These are phyloP conservation scores for Elsinoe australis DNA, from an alignment of 2,329 filamentous ascomycete species.

Conservation along the genomic window DNA sequence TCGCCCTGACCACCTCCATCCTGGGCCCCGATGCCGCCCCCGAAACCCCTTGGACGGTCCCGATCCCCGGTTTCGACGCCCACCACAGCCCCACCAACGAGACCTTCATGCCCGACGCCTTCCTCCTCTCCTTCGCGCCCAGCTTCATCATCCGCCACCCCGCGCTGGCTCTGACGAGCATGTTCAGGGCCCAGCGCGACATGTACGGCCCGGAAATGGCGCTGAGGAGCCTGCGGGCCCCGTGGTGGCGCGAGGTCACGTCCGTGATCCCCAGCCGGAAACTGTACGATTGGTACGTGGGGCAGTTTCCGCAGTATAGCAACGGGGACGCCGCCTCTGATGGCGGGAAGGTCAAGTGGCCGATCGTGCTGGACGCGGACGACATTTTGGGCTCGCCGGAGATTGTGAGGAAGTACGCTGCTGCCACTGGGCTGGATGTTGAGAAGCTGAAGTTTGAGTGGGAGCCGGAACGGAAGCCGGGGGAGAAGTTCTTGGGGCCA, in stretches of 20 bases:
- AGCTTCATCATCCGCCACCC: slow-evolving; percentile 15
- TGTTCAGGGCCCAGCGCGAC: slow-evolving; percentile 12
- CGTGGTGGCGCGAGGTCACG: slow-evolving; percentile 10
- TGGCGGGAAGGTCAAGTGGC: background rate
- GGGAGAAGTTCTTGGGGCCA: slow-evolving; percentile 7
- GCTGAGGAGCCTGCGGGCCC: background rate
- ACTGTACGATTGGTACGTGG: slow-evolving; percentile 8
- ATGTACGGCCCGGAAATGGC: slow-evolving; percentile 12
- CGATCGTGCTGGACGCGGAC: slow-evolving; percentile 8
- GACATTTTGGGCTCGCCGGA: slow-evolving; percentile 1
- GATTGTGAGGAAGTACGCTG: slow-evolving; percentile 3
- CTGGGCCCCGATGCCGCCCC: background rate
- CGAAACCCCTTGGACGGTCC: slow-evolving; percentile 8
- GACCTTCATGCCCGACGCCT: slow-evolving; percentile 9
- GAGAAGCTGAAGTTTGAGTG: slow-evolving; percentile 8
- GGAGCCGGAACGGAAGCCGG: slow-evolving; percentile 9
- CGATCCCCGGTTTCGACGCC: slow-evolving; percentile 1
- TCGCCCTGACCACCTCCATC: slow-evolving; percentile 1
- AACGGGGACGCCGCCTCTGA: background rate
- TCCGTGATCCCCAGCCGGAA: slow-evolving; percentile 8
- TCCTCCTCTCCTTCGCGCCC: slow-evolving; percentile 14
- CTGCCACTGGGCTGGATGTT: background rate
- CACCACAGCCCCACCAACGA: slow-evolving; percentile 2
- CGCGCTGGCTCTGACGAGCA: slow-evolving; percentile 8
- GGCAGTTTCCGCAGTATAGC: slow-evolving; percentile 5